These are phyloP conservation scores for Botrytis aclada DNA, from an alignment of 2,329 filamentous ascomycete species.

Conservation along the genomic window DNA sequence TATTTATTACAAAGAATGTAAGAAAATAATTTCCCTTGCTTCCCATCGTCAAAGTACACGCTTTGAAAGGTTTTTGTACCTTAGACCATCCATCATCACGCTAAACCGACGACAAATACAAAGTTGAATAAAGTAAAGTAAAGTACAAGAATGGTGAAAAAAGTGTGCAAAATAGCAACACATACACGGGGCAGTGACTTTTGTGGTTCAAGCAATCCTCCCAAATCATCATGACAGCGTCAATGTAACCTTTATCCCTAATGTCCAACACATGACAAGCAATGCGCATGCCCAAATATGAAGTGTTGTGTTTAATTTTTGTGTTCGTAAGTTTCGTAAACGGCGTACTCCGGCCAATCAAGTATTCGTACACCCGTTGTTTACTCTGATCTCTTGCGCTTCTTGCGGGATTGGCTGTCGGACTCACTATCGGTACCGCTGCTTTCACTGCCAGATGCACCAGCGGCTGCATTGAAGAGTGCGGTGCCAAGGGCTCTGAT, in stretches of 20 bases:
- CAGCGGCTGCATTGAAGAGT: constrained; percentile 76
- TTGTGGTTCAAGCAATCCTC: constrained; percentile 30
- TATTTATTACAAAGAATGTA: constrained; percentile 38
- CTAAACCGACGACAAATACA: constrained; percentile 36
- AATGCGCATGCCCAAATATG: constrained; percentile 27
- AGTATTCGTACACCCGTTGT: constrained; percentile 16
- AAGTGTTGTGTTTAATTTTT: constrained; percentile 30
- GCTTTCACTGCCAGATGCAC: constrained; percentile 63
- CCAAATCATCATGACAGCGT: constrained; percentile 36
- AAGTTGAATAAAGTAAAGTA: constrained; percentile 31
- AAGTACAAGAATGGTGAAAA: constrained; percentile 36
- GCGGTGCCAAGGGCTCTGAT: constrained; percentile 69
- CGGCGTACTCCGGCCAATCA: constrained; percentile 29
- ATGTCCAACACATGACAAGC: constrained; percentile 29
- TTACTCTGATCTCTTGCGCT: constrained; percentile 70
- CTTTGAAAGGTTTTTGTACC: constrained; percentile 22
- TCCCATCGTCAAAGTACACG: constrained; percentile 24
- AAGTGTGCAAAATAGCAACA: constrained; percentile 19
- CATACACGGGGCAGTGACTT: constrained; percentile 33
- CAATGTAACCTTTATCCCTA: constrained; percentile 32
- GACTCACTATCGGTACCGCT: constrained; percentile 51
- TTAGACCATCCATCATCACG: constrained; percentile 36
- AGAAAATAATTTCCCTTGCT: constrained; percentile 28
- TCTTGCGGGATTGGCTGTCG: constrained; percentile 58
- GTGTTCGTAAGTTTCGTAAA: constrained; percentile 34